These are phyloP conservation scores for Plenodomus biglobosus DNA, from an alignment of 2,329 filamentous ascomycete species.

Conservation along the genomic window DNA sequence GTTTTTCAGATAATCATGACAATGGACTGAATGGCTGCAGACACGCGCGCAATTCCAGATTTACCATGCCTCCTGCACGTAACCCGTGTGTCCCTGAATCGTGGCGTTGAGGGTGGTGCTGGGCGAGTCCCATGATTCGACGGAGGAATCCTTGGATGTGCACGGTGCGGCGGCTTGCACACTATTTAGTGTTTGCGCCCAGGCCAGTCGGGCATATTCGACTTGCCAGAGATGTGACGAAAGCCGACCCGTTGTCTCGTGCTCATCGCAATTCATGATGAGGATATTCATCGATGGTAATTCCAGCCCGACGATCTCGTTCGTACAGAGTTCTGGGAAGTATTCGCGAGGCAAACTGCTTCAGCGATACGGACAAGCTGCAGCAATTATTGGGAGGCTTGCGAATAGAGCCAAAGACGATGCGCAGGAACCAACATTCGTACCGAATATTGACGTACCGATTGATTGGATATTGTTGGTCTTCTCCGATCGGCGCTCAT, in stretches of 20 bases:
- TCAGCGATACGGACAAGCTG: constrained; percentile 7
- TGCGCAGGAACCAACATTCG: constrained; percentile 24
- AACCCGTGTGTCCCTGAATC: constrained; percentile 38
- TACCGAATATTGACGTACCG: constrained; percentile 14
- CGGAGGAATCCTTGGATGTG: constrained; percentile 22
- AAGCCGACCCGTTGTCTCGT: constrained; percentile 32
- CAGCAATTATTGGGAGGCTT: constrained; percentile 11
- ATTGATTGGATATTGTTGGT: constrained; percentile 18
- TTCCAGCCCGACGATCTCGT: neutral
- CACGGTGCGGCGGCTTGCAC: constrained; percentile 36
- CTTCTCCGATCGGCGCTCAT: constrained; percentile 12
- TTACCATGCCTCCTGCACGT: constrained; percentile 22
- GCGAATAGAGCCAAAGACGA: constrained; percentile 26
- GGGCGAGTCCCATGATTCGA: constrained; percentile 35
- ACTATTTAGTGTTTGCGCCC: constrained; percentile 22
- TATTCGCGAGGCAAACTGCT: neutral
- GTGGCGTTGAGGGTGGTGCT: constrained; percentile 30
- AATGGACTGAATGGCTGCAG: constrained; percentile 20
- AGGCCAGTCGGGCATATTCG: constrained; percentile 25
- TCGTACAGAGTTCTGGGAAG: neutral
- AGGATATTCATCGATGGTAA: neutral
- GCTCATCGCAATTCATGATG: constrained; percentile 31
- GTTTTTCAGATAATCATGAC: constrained; percentile 24
- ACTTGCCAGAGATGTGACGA: constrained; percentile 28
- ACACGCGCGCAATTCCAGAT: constrained; percentile 18